These are phyloP conservation scores for Starmerella etchellsii DNA, from an alignment of 805 yeast species.

Conservation along the genomic window DNA sequence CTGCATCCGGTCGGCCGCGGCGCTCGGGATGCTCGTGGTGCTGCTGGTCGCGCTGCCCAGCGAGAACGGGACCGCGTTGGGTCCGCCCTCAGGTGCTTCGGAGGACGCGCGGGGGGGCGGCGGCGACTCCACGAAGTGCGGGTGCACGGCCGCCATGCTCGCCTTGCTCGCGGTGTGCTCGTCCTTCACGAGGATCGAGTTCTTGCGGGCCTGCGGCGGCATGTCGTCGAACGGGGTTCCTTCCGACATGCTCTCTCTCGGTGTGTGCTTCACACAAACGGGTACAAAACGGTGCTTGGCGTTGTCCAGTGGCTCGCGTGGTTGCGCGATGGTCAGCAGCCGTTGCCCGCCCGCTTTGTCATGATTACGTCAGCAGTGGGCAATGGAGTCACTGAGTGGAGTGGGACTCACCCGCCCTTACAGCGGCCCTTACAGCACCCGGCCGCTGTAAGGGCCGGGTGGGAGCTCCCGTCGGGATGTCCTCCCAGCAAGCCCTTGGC, in stretches of 20 bases:
- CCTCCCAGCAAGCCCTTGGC: no score
- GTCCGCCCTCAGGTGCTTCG: neutral
- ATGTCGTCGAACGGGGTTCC: neutral
- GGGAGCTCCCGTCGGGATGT: no score
- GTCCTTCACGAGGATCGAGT: constrained; percentile 20
- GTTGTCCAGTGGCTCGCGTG: no score
- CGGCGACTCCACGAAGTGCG: constrained; percentile 20
- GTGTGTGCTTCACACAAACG: neutral
- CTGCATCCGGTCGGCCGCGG: constrained; percentile 1
- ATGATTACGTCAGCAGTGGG: no score
- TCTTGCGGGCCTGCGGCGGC: constrained; percentile 14
- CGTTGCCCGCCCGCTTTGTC: no score
- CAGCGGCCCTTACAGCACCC: no score
- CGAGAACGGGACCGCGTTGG: neutral
- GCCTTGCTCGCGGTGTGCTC: constrained; percentile 10
- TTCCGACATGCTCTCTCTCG: constrained; percentile 2
- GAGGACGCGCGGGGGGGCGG: constrained; percentile 12
- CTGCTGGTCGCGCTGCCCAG: neutral
- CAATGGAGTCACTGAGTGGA: no score
- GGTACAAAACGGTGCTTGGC: neutral
- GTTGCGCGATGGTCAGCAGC: no score
- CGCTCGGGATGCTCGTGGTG: constrained; percentile 1
- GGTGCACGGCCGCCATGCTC: constrained; percentile 16
- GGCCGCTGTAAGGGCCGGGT: no score
- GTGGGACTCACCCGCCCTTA: no score